Conservation (phyloP, 768 basidiomycete species). For the Mycena haematopus region DNA sequence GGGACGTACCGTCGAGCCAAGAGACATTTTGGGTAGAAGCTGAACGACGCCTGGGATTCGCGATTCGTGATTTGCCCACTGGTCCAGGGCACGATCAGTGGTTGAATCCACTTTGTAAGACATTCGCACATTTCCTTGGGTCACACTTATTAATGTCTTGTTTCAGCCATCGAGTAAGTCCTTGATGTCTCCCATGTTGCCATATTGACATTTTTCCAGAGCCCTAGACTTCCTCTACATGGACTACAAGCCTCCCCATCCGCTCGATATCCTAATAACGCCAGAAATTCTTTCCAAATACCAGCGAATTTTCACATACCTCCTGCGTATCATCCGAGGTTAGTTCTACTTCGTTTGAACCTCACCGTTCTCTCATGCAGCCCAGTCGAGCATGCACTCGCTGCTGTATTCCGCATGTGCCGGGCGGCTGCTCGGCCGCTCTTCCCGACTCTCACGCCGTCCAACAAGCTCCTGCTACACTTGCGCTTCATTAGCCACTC, state of each 20-base stretch:
- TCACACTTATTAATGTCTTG: neutral
- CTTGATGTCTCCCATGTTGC: neutral
- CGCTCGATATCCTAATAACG: slow-evolving; percentile 76
- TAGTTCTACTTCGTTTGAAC: slow-evolving; percentile 25
- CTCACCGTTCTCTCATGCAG: slow-evolving; percentile 7
- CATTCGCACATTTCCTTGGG: slow-evolving; percentile 27
- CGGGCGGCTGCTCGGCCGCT: slow-evolving; percentile 48
- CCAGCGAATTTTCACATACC: slow-evolving; percentile 81
- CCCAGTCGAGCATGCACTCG: slow-evolving; percentile 71
- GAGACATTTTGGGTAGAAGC: slow-evolving; percentile 58
- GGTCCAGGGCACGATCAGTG: slow-evolving; percentile 75
- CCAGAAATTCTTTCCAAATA: slow-evolving; percentile 81
- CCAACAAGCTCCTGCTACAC: slow-evolving; percentile 62
- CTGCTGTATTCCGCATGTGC: slow-evolving; percentile 70
- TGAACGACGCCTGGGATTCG: slow-evolving; percentile 82
- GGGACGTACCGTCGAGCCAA: slow-evolving; percentile 35
- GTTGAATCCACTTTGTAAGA: slow-evolving; percentile 83
- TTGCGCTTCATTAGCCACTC: slow-evolving; percentile 78
- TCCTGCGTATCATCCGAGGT: slow-evolving; percentile 84
- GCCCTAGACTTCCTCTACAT: slow-evolving; percentile 91
- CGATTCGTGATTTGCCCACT: slow-evolving; percentile 73
- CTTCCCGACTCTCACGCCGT: slow-evolving; percentile 63
- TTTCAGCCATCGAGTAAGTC: slow-evolving; percentile 56
- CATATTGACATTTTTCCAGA: slow-evolving; percentile 43
- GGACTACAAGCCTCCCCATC: slow-evolving; percentile 87